These are phyloP conservation scores for Fusarium anguioides DNA, from an alignment of 2,329 filamentous ascomycete species.

Conservation along the genomic window DNA sequence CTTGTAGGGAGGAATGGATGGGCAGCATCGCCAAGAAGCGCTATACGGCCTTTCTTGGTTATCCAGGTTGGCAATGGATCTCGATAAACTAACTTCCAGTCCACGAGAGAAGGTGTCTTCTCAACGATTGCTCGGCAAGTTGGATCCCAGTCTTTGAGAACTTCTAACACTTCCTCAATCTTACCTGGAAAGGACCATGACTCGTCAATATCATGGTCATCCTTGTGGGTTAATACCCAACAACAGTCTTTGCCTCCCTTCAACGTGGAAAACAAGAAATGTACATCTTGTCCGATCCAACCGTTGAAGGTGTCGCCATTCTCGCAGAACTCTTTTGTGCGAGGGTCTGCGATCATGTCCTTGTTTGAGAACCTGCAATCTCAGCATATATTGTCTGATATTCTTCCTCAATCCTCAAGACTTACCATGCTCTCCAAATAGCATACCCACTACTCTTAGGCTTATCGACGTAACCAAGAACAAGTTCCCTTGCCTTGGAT, in stretches of 20 bases:
- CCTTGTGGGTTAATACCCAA: constrained; percentile 66
- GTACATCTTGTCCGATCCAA: constrained; percentile 54
- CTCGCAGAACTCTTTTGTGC: constrained; percentile 64
- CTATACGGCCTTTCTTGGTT: constrained; percentile 3
- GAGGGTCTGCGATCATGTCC: constrained; percentile 62
- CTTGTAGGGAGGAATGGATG: constrained; percentile 36
- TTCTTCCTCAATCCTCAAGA: not conserved
- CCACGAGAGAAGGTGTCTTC: constrained; percentile 22
- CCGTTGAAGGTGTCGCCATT: constrained; percentile 70
- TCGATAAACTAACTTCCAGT: constrained; percentile 36
- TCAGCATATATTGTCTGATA: not conserved
- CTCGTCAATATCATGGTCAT: constrained; percentile 34
- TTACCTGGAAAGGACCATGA: constrained; percentile 37
- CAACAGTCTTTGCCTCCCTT: constrained; percentile 57
- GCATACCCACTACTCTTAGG: constrained; percentile 38
- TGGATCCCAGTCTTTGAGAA: constrained; percentile 26
- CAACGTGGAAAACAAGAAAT: constrained; percentile 67
- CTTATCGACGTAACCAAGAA: constrained; percentile 27
- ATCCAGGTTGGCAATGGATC: constrained; percentile 34
- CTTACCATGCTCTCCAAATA: constrained; percentile 61
- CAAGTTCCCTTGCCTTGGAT: constrained; percentile 35
- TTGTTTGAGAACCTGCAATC: constrained; percentile 51
- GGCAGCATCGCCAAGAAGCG: constrained; percentile 33
- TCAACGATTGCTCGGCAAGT: constrained; percentile 34
- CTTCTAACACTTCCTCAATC: constrained; percentile 26